phyloP scores from a whole-genome alignment of 1,284 basidiomycete genomes.

The Naganishia sp. region DNA sequence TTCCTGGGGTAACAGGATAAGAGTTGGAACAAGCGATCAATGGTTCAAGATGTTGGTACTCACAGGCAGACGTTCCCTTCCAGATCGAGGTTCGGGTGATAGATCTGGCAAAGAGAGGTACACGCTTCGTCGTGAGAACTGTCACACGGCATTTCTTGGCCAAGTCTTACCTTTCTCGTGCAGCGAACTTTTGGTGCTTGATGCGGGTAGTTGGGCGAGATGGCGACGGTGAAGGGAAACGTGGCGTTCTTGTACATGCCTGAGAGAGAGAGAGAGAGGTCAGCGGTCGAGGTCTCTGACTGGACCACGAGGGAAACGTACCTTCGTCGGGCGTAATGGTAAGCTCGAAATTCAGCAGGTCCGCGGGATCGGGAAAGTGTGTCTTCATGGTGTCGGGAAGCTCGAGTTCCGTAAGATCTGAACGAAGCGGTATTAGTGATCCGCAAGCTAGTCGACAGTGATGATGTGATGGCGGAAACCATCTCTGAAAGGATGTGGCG shows the following conservation, averaged over 20 bases:
- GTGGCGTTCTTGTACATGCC: conserved; percentile 97
- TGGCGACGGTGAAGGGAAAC: conserved; percentile 90
- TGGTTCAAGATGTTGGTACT: conserved; percentile 25
- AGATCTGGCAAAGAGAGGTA: conserved; percentile 66
- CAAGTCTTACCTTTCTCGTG: conserved; percentile 74
- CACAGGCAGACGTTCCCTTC: conserved; percentile 90
- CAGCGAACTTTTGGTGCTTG: conserved; percentile 99
- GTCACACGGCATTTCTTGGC: not conserved
- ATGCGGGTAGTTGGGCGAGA: conserved; percentile 98
- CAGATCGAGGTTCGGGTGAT: conserved; percentile 97
- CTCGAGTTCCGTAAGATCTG: conserved; percentile 96
- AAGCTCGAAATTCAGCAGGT: conserved; percentile 94
- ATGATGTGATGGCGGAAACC: too few species aligned
- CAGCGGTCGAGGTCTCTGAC: conserved; percentile 2
- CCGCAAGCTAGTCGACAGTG: too few species aligned
- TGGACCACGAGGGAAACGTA: conserved; percentile 48
- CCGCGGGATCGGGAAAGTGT: conserved; percentile 81
- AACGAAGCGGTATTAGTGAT: not conserved
- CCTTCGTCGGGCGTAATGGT: conserved; percentile 97
- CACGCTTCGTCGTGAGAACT: not conserved
- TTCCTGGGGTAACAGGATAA: conserved; percentile 56
- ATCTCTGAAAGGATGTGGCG: too few species aligned
- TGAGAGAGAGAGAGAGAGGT: conserved; percentile 46
- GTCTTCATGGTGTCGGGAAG: conserved; percentile 95
- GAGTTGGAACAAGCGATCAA: not conserved